These are phyloP conservation scores for Lasiodiplodia hormozganensis DNA, from an alignment of 2,329 filamentous ascomycete species.

Conservation along the genomic window DNA sequence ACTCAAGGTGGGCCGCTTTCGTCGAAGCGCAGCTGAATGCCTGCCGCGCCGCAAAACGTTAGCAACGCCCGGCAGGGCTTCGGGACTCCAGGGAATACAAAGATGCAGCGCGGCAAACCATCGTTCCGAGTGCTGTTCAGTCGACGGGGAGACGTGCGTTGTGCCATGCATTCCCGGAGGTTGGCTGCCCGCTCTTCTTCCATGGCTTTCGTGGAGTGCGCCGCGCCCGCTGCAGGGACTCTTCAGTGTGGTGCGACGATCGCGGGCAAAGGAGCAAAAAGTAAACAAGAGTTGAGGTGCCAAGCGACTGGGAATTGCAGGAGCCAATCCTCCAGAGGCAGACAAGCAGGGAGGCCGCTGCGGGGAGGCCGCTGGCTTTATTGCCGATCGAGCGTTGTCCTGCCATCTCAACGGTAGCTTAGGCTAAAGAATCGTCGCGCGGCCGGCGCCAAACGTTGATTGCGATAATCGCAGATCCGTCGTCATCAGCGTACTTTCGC, in stretches of 20 bases:
- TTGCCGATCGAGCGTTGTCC: slow-evolving; percentile 14
- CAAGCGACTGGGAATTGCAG: slow-evolving; percentile 17
- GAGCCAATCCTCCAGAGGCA: slow-evolving; percentile 7
- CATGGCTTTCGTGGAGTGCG: slow-evolving; percentile 16
- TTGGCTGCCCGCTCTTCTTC: slow-evolving; percentile 19
- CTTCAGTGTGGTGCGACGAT: slow-evolving; percentile 21
- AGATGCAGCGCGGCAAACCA: not conserved
- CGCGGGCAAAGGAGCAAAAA: slow-evolving; percentile 8
- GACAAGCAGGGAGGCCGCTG: slow-evolving; percentile 8
- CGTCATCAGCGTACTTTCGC: slow-evolving; percentile 17
- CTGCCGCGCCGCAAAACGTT: slow-evolving; percentile 15
- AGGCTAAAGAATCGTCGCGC: slow-evolving; percentile 20
- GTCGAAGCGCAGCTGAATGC: slow-evolving; percentile 17
- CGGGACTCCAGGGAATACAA: slow-evolving; percentile 12
- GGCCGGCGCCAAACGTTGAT: slow-evolving; percentile 24
- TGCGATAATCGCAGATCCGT: slow-evolving; percentile 14
- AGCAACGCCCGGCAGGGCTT: slow-evolving; percentile 3
- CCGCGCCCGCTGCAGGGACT: slow-evolving; percentile 22
- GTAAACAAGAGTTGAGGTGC: slow-evolving; percentile 16
- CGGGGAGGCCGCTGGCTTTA: not conserved
- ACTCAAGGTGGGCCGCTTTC: slow-evolving; percentile 20
- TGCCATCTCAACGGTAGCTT: slow-evolving; percentile 12
- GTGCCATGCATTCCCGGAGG: slow-evolving; percentile 27
- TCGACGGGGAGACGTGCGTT: slow-evolving; percentile 15
- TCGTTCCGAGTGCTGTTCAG: slow-evolving; percentile 8